Evolutionary conservation across 1,139 yeast genomes (phyloP).

Genomic region (Hemisphaericaspora xylofermentans): DNA sequence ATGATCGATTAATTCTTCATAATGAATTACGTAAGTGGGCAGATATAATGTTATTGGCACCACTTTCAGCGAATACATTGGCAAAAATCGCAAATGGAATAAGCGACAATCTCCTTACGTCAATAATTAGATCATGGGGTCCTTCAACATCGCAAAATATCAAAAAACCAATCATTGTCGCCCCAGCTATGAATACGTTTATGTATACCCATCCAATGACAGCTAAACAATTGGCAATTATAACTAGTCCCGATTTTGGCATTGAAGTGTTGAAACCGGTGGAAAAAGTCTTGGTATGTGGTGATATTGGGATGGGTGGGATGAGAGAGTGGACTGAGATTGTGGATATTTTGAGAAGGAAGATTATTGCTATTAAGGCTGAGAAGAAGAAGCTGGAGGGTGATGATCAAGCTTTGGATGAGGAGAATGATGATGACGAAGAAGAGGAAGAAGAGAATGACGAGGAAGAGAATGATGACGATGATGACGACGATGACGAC

Average conservation of each 20-base stretch:
- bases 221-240: conserved; percentile 67
- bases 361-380: conserved; percentile 38
- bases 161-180: conserved; percentile 77
- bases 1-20: conserved; percentile 61
- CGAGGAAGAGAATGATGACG: conserved; percentile 35
- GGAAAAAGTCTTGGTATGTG: conserved; percentile 90
- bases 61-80: conserved; percentile 88
- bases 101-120: conserved; percentile 83
- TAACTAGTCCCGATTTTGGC: conserved; percentile 47
- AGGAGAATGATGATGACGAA: conserved; percentile 35
- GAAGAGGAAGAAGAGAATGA: conserved; percentile 40
- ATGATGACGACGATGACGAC: conserved; percentile 29
- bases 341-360: conserved; percentile 72
- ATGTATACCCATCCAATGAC: conserved; percentile 96
- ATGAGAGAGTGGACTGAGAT: conserved; percentile 97
- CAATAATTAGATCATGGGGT: conserved; percentile 89
- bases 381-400: conserved; percentile 26
- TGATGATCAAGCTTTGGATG: conserved; percentile 35
- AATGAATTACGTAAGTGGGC: conserved; percentile 95
- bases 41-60: conserved; percentile 86
- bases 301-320: conserved; percentile 97
- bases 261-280: conserved; percentile 87
- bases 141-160: conserved; percentile 39
- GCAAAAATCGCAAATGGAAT: conserved; percentile 91
- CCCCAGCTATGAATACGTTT: conserved; percentile 97